Base-by-base conservation (phyloP, 352 stramenopile genomes). In the Globisporangium paroecandrum region DNA sequence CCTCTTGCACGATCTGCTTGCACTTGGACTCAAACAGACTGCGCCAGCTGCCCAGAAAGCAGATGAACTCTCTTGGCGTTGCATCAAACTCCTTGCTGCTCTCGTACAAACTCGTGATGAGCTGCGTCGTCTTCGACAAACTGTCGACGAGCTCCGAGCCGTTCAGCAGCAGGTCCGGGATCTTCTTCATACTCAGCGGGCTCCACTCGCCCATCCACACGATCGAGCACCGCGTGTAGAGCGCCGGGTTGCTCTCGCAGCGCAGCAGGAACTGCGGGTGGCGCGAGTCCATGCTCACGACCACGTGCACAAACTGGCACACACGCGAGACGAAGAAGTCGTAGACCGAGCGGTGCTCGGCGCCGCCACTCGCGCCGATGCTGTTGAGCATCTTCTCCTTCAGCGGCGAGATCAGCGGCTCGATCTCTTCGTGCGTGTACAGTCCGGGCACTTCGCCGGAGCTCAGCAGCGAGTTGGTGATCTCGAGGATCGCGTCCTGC, bases 131-230 rank as follows among this genome's bases (percentile, higher is more conserved):
- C 66, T 83, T 85, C 0, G 74, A 72, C 1, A 93, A 65, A 57
- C 82, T 85, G 5, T 89, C 81, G 0, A 82, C 73, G 0, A 95
- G 75, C 27, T 93, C 81, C 0, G 75, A 86, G 1, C 82, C 83
- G 1, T 68, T 74, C 4, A 96, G 41, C 18, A 95, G 56, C 18
- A 95, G 71, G 43, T 91, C 79, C 2, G 94, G 93, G 0, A 98
- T 69, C 22, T 79, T 71, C 47, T 82, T 79, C 77, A 98, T 85
- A 29, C 83, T 95, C 22, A 66, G 66, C 0, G 70, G 38, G 24
- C 78, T 87, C 95, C 95, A 98, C 65, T 97, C 85, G 1, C 92
- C 95, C 74, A 98, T 97, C 95, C 95, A 98, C 0, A 97, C 81
- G 54, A 98, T 95, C 18, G 84, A 71, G 64, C 93, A 98, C 2